phyloP scores from a whole-genome alignment of 129 eudicot genomes.

The Deinandra increscens region DNA sequence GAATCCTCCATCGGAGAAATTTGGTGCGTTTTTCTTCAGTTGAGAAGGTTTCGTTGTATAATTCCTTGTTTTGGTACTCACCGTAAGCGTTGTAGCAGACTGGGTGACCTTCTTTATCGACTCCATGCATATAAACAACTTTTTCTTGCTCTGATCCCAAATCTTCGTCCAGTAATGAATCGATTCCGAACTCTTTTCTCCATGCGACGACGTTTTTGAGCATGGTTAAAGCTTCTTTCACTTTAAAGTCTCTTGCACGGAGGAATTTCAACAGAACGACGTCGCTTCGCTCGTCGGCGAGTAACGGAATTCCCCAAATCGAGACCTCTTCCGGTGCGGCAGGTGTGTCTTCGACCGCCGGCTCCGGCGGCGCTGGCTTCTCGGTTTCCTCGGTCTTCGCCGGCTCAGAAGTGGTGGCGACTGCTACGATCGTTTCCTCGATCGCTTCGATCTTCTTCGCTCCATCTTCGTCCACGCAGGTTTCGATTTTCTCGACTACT shows the following conservation, averaged over 20 bases:
- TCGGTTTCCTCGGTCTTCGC: constrained; percentile 20
- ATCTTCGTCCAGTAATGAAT: constrained; percentile 55
- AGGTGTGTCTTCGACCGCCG: constrained; percentile 31
- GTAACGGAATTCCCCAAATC: constrained; percentile 71
- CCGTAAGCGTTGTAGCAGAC: constrained; percentile 85
- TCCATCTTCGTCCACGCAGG: constrained; percentile 6
- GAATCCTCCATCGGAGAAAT: constrained; percentile 71
- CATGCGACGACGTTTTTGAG: constrained; percentile 63
- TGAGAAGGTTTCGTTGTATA: constrained; percentile 62
- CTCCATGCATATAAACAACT: constrained; percentile 72
- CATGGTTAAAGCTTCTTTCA: constrained; percentile 74
- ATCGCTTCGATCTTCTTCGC: constrained; percentile 13
- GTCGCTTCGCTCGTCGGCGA: constrained; percentile 71
- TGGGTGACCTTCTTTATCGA: constrained; percentile 84
- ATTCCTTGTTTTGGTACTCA: constrained; percentile 77
- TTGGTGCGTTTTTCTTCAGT: constrained; percentile 69
- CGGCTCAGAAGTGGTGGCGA: constrained; percentile 23
- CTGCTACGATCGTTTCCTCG: constrained; percentile 9
- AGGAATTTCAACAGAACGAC: constrained; percentile 71
- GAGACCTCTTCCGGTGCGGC: constrained; percentile 61
- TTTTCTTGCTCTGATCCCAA: constrained; percentile 59
- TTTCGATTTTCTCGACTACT: constrained; percentile 12
- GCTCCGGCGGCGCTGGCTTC: constrained; percentile 17
- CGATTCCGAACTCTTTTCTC: constrained; percentile 75
- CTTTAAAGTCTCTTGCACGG: constrained; percentile 85